Evolutionary conservation across 495 filamentous ascomycete genomes (phyloP).

Genomic region (Neurospora sublineolata): DNA sequence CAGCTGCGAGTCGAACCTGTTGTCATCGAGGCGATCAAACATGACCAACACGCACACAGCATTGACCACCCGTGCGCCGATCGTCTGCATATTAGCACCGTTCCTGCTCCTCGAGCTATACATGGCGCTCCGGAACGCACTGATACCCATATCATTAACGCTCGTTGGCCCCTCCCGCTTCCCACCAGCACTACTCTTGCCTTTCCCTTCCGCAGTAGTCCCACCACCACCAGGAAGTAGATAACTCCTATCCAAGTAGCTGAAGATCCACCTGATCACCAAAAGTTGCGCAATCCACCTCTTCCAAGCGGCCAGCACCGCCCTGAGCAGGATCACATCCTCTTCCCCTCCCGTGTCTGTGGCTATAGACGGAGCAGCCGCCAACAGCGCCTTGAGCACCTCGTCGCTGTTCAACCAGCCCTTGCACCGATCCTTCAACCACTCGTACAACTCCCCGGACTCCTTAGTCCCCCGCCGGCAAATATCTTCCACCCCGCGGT

Average conservation of each 20-base stretch:
- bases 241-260: conserved; percentile 83
- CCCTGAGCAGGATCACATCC: conserved; percentile 51
- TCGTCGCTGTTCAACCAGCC: conserved; percentile 43
- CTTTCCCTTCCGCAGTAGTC: conserved; percentile 18
- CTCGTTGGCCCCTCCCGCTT: conserved; percentile 19
- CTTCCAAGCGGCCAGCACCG: conserved; percentile 59
- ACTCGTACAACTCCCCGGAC: conserved; percentile 51
- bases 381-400: conserved; percentile 42
- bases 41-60: conserved; percentile 69
- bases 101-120: conserved; percentile 43
- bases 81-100: conserved; percentile 23
- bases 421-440: conserved; percentile 51
- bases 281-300: conserved; percentile 71
- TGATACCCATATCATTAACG: conserved; percentile 46
- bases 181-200: conserved; percentile 15
- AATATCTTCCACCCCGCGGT: conserved; percentile 79
- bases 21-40: conserved; percentile 50
- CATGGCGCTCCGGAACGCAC: conserved; percentile 48
- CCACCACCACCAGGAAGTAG: conserved; percentile 37
- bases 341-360: conserved; percentile 31
- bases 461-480: conserved; percentile 54
- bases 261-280: conserved; percentile 73
- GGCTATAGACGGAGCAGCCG: conserved; percentile 1
- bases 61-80: conserved; percentile 45
- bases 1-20: conserved; percentile 39